Evolutionary conservation across 176 grass and related monocot genomes (phyloP).

Genomic region (Metroxylon sagu): DNA sequence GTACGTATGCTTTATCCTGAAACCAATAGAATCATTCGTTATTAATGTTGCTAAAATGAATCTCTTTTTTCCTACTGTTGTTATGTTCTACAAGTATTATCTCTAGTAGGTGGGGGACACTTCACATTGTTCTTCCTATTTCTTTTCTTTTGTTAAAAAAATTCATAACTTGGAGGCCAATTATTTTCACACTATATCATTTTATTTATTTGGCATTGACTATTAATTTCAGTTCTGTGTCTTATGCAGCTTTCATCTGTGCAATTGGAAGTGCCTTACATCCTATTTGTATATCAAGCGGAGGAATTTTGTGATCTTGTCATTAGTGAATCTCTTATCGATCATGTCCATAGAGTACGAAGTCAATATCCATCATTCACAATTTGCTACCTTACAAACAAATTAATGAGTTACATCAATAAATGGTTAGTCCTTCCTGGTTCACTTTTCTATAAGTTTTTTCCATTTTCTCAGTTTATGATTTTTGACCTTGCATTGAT

Average conservation of each 20-base stretch:
- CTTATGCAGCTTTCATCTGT: slow-evolving; percentile 40
- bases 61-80: no score
- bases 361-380: slow-evolving; percentile 48
- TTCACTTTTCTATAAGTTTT: neutral
- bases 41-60: no score
- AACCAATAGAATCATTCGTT: no score
- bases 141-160: no score
- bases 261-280: slow-evolving; percentile 39
- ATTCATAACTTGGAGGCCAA: no score
- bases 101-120: no score
- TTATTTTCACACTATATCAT: no score
- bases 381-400: slow-evolving; percentile 65
- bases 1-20: no score
- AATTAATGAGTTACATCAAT: slow-evolving; percentile 65
- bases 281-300: slow-evolving; percentile 64
- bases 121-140: no score
- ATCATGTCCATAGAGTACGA: slow-evolving; percentile 39
- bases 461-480: neutral
- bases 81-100: no score
- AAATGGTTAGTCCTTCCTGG: slow-evolving; percentile 47
- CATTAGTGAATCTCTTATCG: slow-evolving; percentile 20
- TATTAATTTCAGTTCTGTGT: neutral
- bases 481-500: no score
- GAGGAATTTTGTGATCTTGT: slow-evolving; percentile 84
- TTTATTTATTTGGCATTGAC: no score